Conservation (phyloP, 306 rosid species). For the Argentina anserina region DNA sequence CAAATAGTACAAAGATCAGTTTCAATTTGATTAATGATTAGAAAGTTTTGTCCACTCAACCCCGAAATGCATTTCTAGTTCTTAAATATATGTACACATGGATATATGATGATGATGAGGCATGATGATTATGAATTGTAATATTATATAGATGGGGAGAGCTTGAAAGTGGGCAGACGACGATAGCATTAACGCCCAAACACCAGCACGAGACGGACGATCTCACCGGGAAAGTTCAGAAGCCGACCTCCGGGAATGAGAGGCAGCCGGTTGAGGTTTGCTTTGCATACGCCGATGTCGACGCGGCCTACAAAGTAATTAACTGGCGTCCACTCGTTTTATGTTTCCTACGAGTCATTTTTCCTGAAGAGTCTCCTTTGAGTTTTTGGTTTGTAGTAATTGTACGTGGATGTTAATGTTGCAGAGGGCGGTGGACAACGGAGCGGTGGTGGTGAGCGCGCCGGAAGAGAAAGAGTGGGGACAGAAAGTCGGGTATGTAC, state of each 20-base stretch:
- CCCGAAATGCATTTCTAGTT: too few relatives aligned
- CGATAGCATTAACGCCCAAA: constrained; percentile 77
- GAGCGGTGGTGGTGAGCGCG: constrained; percentile 65
- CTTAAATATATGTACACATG: not conserved
- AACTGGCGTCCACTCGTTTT: too few relatives aligned
- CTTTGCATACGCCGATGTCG: constrained; percentile 61
- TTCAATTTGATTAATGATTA: too few relatives aligned
- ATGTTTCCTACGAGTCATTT: too few relatives aligned
- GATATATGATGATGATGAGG: not conserved
- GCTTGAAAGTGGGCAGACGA: constrained; percentile 68
- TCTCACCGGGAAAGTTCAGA: constrained; percentile 60
- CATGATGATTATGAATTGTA: not conserved
- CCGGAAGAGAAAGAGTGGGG: constrained; percentile 83
- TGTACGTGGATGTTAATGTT: not conserved
- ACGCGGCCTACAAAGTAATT: constrained; percentile 64
- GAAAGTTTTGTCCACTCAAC: too few relatives aligned
- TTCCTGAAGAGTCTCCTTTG: not conserved
- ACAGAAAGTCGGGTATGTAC: constrained; percentile 81
- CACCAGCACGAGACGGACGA: constrained; percentile 74
- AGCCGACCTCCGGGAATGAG: constrained; percentile 27
- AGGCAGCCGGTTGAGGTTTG: constrained; percentile 68
- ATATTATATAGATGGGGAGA: constrained; percentile 71
- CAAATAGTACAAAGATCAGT: too few relatives aligned
- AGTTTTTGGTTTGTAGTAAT: not conserved
- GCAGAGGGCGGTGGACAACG: constrained; percentile 81